Evolutionary conservation across 306 rosid species (phyloP), one percentile per base, ranked within the genome.

Genomic region (Pyrus betulifolia): DNA sequence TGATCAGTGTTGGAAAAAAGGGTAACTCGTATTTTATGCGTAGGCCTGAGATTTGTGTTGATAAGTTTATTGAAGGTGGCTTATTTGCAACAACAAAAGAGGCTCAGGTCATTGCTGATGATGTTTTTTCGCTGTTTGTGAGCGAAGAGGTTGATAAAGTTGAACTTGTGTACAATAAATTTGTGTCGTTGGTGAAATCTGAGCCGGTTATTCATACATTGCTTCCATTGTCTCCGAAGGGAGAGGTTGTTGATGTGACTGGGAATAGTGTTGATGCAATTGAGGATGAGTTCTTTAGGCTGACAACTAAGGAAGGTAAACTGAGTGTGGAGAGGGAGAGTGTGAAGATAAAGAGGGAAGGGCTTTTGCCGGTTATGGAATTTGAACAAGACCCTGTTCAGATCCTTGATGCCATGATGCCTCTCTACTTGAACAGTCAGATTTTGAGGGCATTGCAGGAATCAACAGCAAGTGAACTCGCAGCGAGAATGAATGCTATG

Each of bases 401-500:
- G 88, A 93, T 93, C 80, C 84, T 91, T 69, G 96, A 93, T 86
- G 98, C 92, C 11, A 86, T 93, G 96, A 78, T 93, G 40, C 89
- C 98, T 30, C 83, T 93, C 38, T 93, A 93, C 79, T 70, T 93
- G 86, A 93, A 93, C 66, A 85, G 92, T 66, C 97, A 91, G 84
- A 77, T 91, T 45, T 71, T 93, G 82, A 86, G 85, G 81, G 91
- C 86, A 8, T 86, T 93, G 88, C 96, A 93, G 77, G 98, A 93
- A 79, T 88, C 97, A 11, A 58, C 71, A 42, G 97, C 96, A 21
- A 93, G 98, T 78, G 98, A 93, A 73, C 90, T 93, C 1, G 97
- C 96, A 1, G 90, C 98, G 4, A 85, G 98, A 71, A 93, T 93
- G 98, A 81, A 72, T 72, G 93, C 97, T 65, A 93, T 93, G 98